These are phyloP conservation scores for Diplodia mutila DNA, from an alignment of 2,329 filamentous ascomycete genomes.

Conservation along the genomic window DNA sequence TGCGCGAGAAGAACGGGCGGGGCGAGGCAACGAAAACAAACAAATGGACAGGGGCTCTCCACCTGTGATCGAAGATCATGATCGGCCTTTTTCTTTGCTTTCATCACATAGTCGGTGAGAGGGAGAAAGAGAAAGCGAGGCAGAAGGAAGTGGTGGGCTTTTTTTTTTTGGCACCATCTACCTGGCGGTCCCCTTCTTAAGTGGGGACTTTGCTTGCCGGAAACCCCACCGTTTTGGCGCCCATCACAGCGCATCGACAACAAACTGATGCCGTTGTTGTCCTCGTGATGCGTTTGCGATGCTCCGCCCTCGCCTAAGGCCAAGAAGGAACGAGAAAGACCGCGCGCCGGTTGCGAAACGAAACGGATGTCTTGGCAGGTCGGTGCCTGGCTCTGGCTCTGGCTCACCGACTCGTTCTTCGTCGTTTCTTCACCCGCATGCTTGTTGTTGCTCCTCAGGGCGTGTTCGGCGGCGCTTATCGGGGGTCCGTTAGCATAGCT, in stretches of 20 bases:
- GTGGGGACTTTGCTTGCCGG: neutral
- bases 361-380: no score
- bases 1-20: neutral
- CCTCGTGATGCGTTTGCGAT: neutral
- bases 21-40: neutral
- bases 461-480: no score
- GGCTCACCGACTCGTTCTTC: neutral
- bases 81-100: neutral
- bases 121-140: neutral
- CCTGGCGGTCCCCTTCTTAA: neutral
- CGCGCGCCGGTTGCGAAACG: neutral
- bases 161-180: neutral
- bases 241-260: neutral
- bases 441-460: neutral
- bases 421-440: neutral
- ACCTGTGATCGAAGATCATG: conserved; percentile 1
- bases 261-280: neutral
- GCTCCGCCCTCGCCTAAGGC: neutral
- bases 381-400: neutral
- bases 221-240: neutral
- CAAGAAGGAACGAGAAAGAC: neutral
- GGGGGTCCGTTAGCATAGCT: no score
- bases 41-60: neutral
- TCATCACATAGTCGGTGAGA: conserved; percentile 22
- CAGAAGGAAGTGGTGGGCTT: neutral